These are phyloP conservation scores for Paratrimastix pyriformis DNA, from an alignment of 78 protist species.

Conservation along the genomic window DNA sequence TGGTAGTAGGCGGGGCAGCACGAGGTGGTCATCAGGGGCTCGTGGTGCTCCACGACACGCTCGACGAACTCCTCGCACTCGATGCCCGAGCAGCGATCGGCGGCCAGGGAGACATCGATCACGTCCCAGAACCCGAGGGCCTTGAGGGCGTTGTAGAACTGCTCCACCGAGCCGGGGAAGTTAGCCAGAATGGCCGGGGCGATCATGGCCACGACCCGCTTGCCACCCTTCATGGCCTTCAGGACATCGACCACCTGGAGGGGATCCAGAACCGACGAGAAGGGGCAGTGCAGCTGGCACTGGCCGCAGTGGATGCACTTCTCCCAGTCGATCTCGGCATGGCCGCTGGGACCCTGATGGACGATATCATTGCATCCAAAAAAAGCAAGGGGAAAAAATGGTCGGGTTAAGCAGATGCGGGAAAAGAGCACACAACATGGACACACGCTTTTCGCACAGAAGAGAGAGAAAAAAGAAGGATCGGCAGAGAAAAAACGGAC, in stretches of 20 bases:
- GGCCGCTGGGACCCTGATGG: background rate
- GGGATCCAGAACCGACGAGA: background rate
- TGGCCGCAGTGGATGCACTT: background rate
- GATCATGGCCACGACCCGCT: background rate
- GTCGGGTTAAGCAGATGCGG: too few species aligned
- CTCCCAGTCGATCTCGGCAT: background rate
- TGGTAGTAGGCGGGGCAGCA: background rate
- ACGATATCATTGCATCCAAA: too few species aligned
- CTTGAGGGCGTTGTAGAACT: background rate
- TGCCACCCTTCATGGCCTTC: background rate
- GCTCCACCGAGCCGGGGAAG: background rate
- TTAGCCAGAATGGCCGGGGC: conserved; percentile 2
- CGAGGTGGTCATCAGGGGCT: background rate
- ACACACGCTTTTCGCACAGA: too few species aligned
- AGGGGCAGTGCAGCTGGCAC: background rate
- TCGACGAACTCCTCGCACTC: background rate
- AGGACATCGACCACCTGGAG: background rate
- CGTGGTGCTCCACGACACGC: background rate
- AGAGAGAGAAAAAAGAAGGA: too few species aligned
- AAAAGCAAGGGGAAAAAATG: too few species aligned
- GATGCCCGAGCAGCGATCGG: background rate
- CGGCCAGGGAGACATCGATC: conserved; percentile 9
- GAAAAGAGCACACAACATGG: too few species aligned
- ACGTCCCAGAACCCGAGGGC: background rate
- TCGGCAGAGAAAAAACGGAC: too few species aligned